These are phyloP conservation scores for Glonium stellatum DNA, from an alignment of 495 filamentous ascomycete genomes.

Conservation along the genomic window DNA sequence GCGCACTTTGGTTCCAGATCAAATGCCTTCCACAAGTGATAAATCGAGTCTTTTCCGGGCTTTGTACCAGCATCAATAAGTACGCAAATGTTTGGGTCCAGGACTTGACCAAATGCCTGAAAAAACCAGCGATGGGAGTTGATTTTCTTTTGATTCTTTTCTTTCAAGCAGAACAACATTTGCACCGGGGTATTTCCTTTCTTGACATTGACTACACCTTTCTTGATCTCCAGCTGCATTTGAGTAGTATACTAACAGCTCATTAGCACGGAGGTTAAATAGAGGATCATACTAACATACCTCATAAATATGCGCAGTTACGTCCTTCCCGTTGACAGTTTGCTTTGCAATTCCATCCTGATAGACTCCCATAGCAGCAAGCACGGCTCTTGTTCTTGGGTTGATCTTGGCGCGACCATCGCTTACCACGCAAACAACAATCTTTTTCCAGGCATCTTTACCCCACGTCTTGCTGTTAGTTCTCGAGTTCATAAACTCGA, in stretches of 20 bases:
- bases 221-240: conserved; percentile 78
- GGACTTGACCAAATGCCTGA: conserved; percentile 86
- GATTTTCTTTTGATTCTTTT: conserved; percentile 99
- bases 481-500: conserved; percentile 91
- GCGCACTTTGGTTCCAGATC: conserved; percentile 96
- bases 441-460: conserved; percentile 98
- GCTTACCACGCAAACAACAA: conserved; percentile 96
- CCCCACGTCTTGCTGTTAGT: conserved; percentile 95
- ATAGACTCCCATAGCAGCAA: conserved; percentile 92
- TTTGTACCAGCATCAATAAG: conserved; percentile 94
- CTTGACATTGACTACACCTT: conserved; percentile 75
- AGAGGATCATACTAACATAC: conserved; percentile 14
- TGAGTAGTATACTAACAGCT: conserved; percentile 73
- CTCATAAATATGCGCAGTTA: conserved; percentile 98
- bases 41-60: conserved; percentile 88
- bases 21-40: conserved; percentile 97
- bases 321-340: conserved; percentile 93
- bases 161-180: conserved; percentile 97
- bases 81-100: conserved; percentile 95
- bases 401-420: conserved; percentile 99
- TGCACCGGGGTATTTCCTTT: conserved; percentile 76
- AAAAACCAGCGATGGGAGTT: conserved; percentile 99
- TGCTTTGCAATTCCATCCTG: conserved; percentile 99
- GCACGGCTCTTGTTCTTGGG: conserved; percentile 76
- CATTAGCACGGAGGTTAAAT: not conserved